Base-by-base conservation (phyloP, 208 protist genomes). In the Crithidia acanthocephali region DNA sequence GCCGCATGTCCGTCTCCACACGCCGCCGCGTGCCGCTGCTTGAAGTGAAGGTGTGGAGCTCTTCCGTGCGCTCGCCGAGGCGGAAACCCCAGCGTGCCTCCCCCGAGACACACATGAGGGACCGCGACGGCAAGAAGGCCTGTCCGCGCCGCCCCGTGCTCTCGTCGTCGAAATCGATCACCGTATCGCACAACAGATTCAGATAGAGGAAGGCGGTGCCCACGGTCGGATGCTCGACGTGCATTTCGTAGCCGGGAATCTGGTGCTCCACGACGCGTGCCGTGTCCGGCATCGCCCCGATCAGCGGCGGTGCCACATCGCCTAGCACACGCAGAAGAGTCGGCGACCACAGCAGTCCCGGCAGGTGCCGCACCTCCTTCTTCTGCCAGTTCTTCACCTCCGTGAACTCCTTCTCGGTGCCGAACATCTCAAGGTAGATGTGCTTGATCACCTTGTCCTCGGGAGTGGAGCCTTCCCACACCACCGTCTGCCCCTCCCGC, bases 61-160 rank as follows among this genome's bases (percentile, higher is more conserved):
- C 77, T 28, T 85, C 81, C 1, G 80, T 74, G 27, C 45, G 50
- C 68, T 96, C 89, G 10, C 92, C 92, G 45, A 93, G 90, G 30
- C 92, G 87, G 50, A 91, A 94, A 13, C 92, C 92, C 89, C 92
- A 96, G 4, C 92, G 85, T 5, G 76, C 78, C 79, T 96, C 92
- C n/a, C 82, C 92, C 1, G 87, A 90, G 48, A 87, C 84, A n/a
- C 59, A 56, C 85, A 95, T 81, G 2, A 94, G 58, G 18, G 89
- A 74, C 20, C 92, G 80, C 28, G 86, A 75, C 0, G 92, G 92
- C 0, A 96, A 68, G 40, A 81, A 79, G 27, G 87, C 89, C 67
- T 91, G 76, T 13, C 92, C 92, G 1, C 59, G 22, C 11, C 92
- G 85, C n/a, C 84, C 73, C 15, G 87, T 90, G 45, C 82, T 77